These are phyloP conservation scores for Sordariomycetes sp. DNA, from an alignment of 2,329 filamentous ascomycete genomes.

Conservation along the genomic window DNA sequence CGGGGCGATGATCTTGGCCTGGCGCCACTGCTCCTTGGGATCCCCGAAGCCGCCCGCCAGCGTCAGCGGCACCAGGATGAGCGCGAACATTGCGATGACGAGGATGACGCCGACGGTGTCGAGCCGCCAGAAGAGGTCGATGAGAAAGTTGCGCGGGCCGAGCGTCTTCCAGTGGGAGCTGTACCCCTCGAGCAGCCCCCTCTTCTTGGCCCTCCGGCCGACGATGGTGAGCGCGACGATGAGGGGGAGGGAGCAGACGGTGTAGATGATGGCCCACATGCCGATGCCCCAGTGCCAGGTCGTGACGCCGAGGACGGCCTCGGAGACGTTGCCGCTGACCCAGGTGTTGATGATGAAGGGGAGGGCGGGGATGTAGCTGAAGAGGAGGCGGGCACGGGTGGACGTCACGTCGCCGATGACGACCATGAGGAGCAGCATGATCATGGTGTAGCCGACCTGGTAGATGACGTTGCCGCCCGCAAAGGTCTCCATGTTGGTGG, in stretches of 20 bases:
- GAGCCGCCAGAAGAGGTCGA: conserved; percentile 30
- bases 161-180: conserved; percentile 16
- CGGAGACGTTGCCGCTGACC: conserved; percentile 44
- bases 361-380: conserved; percentile 47
- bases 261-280: conserved; percentile 53
- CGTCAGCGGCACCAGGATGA: conserved; percentile 30
- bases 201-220: conserved; percentile 34
- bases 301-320: conserved; percentile 29
- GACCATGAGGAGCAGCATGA: conserved; percentile 49
- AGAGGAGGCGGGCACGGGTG: conserved; percentile 46
- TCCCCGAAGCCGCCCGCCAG: conserved; percentile 23
- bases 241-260: conserved; percentile 42
- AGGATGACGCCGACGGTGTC: conserved; percentile 30
- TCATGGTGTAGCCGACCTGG: conserved; percentile 49
- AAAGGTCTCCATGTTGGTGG: conserved; percentile 34
- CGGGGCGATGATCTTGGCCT: conserved; percentile 25
- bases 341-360: conserved; percentile 54
- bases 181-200: conserved; percentile 28
- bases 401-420: conserved; percentile 52
- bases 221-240: conserved; percentile 37
- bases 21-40: conserved; percentile 20
- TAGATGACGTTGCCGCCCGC: conserved; percentile 45
- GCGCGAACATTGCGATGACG: conserved; percentile 29
- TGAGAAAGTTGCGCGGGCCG: conserved; percentile 17
- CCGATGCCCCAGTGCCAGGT: conserved; percentile 51